Evolutionary conservation across 2,329 filamentous ascomycete species (phyloP).

Genomic region (Aspergillus fijiensis): DNA sequence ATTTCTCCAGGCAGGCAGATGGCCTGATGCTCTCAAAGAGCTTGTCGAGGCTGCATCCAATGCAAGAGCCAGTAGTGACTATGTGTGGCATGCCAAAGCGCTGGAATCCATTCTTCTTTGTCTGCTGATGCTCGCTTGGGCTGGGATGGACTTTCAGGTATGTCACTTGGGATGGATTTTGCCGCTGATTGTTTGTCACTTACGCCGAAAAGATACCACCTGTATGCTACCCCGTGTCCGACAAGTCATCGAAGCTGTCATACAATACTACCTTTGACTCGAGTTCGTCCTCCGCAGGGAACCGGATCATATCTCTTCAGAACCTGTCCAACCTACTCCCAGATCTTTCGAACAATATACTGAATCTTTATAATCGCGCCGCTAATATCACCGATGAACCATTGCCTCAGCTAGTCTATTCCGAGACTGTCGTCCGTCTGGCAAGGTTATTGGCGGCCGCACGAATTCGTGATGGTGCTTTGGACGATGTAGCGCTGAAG

Average conservation of each 20-base stretch:
- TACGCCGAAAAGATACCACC: conserved; percentile 50
- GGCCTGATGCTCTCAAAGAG: conserved; percentile 83
- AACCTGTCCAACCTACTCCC: conserved; percentile 55
- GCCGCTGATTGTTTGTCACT: conserved; percentile 4
- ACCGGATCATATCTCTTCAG: conserved; percentile 46
- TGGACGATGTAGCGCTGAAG: conserved; percentile 54
- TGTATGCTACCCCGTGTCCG: conserved; percentile 52
- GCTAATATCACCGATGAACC: conserved; percentile 54
- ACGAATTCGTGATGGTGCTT: conserved; percentile 50
- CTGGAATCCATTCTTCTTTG: conserved; percentile 83
- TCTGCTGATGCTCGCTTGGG: conserved; percentile 80
- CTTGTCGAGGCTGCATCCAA: conserved; percentile 75
- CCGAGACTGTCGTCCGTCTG: conserved; percentile 57
- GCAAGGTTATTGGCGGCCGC: conserved; percentile 54
- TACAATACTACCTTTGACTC: conserved; percentile 40
- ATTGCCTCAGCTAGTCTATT: conserved; percentile 54
- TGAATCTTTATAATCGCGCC: conserved; percentile 56
- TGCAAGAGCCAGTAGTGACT: conserved; percentile 78
- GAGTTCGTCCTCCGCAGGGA: conserved; percentile 49
- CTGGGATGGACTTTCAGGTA: conserved; percentile 70
- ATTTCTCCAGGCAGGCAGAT: conserved; percentile 84
- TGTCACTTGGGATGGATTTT: conserved; percentile 3
- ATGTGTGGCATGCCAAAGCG: conserved; percentile 96
- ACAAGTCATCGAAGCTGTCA: conserved; percentile 50
- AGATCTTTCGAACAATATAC: conserved; percentile 57